phyloP scores from a whole-genome alignment of 306 rosid genomes.

The Hylodesmum podocarpum region DNA sequence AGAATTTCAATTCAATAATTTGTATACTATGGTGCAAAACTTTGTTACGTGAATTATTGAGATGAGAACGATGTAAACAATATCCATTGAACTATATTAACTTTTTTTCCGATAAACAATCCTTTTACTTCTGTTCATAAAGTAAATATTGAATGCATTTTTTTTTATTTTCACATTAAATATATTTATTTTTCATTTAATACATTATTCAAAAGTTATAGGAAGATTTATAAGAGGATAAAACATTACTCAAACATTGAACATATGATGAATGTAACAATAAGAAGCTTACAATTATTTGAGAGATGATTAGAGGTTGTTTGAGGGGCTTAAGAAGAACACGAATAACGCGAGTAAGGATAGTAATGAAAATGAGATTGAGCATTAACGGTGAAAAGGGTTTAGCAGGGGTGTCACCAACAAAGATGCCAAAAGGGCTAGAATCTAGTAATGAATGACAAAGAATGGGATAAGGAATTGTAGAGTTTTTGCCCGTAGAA shows the following conservation, averaged over 20 bases:
- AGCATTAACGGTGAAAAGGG: conserved; percentile 49
- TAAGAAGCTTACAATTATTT: conserved; percentile 57
- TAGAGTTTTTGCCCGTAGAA: not conserved
- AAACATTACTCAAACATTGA: not conserved
- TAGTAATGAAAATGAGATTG: conserved; percentile 34
- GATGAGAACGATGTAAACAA: no score
- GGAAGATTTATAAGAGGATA: not conserved
- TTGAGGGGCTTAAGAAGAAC: conserved; percentile 63
- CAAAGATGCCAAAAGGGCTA: conserved; percentile 31
- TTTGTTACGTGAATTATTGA: no score
- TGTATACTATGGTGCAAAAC: no score
- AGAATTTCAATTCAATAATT: no score
- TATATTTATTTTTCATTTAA: not conserved
- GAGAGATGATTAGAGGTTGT: conserved; percentile 69
- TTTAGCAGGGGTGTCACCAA: conserved; percentile 45
- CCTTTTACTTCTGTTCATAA: no score
- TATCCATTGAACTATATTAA: no score
- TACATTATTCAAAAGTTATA: not conserved
- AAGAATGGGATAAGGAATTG: not conserved
- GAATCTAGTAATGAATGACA: not conserved
- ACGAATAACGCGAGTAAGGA: conserved; percentile 40
- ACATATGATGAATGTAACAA: not conserved
- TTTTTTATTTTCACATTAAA: not conserved
- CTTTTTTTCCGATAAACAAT: no score
- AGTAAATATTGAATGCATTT: no score